Percentiles rank a stretch among this genome's conserved stretches.
phyloP scores from a whole-genome alignment of 371 early-diverging fungal species.

The Phascolomyces articulosus region DNA sequence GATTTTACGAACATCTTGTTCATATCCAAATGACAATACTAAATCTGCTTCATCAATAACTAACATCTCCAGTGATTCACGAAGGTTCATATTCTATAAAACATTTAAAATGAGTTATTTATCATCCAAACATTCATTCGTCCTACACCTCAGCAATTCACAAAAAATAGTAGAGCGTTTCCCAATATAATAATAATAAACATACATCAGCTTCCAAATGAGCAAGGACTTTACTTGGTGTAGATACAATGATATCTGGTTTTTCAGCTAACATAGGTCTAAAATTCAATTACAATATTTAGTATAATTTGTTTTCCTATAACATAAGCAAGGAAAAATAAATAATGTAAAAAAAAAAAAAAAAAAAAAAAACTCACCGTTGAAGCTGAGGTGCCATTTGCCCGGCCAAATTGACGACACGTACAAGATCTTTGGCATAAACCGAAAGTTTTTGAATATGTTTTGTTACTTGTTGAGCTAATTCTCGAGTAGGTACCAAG shows the following conservation, averaged over 20 bases:
- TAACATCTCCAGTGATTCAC: conserved; percentile 73
- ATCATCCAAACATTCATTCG: no score
- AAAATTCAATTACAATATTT: no score
- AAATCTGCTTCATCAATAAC: conserved; percentile 97
- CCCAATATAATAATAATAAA: no score
- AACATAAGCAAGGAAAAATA: neutral
- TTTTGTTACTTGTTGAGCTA: conserved; percentile 90
- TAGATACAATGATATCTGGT: conserved; percentile 86
- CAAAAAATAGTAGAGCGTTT: no score
- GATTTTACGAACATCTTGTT: conserved; percentile 79
- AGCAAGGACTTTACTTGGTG: conserved; percentile 78
- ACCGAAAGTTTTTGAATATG: conserved; percentile 73
- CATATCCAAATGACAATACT: conserved; percentile 91
- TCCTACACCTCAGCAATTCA: no score
- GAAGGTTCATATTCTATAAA: conserved; percentile 57
- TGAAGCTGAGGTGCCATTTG: conserved; percentile 65
- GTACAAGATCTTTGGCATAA: conserved; percentile 73
- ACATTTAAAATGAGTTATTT: no score
- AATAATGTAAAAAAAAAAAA: neutral
- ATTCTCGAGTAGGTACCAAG: conserved; percentile 96
- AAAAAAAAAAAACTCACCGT: conserved; percentile 42
- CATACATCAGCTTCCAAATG: conserved; percentile 65
- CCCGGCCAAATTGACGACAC: conserved; percentile 74
- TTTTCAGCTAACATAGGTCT: conserved; percentile 82
- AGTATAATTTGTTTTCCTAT: neutral